Conservation (phyloP, 2,329 filamentous ascomycete genomes). For the Ascochyta pisi region DNA sequence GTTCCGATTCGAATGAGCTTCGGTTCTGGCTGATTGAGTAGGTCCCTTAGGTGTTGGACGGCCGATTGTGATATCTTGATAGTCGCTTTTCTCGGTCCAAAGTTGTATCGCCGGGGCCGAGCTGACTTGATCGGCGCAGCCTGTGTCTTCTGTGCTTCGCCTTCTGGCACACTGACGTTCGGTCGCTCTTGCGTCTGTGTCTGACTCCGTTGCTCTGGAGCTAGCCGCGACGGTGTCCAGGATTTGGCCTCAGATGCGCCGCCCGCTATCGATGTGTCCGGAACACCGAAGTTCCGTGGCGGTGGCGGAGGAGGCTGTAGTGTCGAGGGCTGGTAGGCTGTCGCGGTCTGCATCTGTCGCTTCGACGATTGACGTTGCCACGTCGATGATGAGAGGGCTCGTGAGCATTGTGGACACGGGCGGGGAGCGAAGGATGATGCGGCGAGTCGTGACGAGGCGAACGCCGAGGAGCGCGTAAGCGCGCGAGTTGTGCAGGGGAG, state of each 20-base stretch:
- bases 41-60: conserved; percentile 75
- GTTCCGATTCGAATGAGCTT: conserved; percentile 95
- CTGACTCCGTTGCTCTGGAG: conserved; percentile 32
- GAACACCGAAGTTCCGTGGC: conserved; percentile 64
- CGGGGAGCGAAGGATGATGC: conserved; percentile 31
- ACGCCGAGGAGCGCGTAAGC: conserved; percentile 33
- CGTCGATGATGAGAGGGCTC: conserved; percentile 53
- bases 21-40: conserved; percentile 85
- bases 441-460: conserved; percentile 36
- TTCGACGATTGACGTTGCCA: conserved; percentile 45
- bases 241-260: conserved; percentile 57
- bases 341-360: conserved; percentile 66
- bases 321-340: conserved; percentile 67
- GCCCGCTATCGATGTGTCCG: conserved; percentile 67
- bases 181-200: conserved; percentile 36
- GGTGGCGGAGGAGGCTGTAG: conserved; percentile 65
- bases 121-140: conserved; percentile 51
- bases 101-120: conserved; percentile 68
- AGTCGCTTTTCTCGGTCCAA: conserved; percentile 86
- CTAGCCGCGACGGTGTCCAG: conserved; percentile 53
- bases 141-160: conserved; percentile 72
- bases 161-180: conserved; percentile 63
- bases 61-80: conserved; percentile 85
- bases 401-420: conserved; percentile 54
- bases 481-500: conserved; percentile 35